phyloP scores from a whole-genome alignment of 768 basidiomycete species.

The Suillus subaureus region DNA sequence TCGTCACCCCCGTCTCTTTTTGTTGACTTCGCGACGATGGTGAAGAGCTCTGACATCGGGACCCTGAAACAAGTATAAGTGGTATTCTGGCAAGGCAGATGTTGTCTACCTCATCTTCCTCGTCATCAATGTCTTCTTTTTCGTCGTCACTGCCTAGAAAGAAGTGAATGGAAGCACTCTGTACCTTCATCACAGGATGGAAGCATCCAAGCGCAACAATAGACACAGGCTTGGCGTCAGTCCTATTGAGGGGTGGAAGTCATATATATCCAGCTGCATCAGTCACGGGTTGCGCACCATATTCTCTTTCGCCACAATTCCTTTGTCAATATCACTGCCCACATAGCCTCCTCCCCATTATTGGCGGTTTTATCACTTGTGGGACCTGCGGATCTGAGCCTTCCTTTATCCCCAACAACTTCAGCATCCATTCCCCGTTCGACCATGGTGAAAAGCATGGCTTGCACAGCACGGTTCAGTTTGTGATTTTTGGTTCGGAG shows the following conservation, averaged over 20 bases:
- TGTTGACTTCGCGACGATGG: slow-evolving; percentile 91
- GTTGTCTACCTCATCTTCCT: slow-evolving; percentile 49
- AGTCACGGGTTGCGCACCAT: slow-evolving; percentile 53
- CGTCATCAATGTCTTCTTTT: slow-evolving; percentile 70
- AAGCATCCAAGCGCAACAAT: slow-evolving; percentile 91
- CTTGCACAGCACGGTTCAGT: slow-evolving; percentile 93
- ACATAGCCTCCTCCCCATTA: slow-evolving; percentile 88
- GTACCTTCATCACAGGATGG: slow-evolving; percentile 92
- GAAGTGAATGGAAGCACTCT: slow-evolving; percentile 92
- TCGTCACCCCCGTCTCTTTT: slow-evolving; percentile 85
- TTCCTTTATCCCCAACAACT: slow-evolving; percentile 84
- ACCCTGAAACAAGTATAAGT: slow-evolving; percentile 39
- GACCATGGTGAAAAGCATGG: slow-evolving; percentile 95
- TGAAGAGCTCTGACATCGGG: slow-evolving; percentile 74
- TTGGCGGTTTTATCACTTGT: slow-evolving; percentile 41
- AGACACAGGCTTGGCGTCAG: slow-evolving; percentile 88
- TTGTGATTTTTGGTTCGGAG: slow-evolving; percentile 89
- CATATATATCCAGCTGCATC: background rate
- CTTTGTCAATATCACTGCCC: slow-evolving; percentile 92
- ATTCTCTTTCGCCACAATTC: slow-evolving; percentile 93
- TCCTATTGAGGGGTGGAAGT: slow-evolving; percentile 46
- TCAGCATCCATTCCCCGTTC: slow-evolving; percentile 88
- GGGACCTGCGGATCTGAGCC: slow-evolving; percentile 47
- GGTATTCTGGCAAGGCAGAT: slow-evolving; percentile 9
- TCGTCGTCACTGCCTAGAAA: slow-evolving; percentile 91